These are phyloP conservation scores for Trichoderma oligosporum DNA, from an alignment of 2,329 filamentous ascomycete genomes.

Conservation along the genomic window DNA sequence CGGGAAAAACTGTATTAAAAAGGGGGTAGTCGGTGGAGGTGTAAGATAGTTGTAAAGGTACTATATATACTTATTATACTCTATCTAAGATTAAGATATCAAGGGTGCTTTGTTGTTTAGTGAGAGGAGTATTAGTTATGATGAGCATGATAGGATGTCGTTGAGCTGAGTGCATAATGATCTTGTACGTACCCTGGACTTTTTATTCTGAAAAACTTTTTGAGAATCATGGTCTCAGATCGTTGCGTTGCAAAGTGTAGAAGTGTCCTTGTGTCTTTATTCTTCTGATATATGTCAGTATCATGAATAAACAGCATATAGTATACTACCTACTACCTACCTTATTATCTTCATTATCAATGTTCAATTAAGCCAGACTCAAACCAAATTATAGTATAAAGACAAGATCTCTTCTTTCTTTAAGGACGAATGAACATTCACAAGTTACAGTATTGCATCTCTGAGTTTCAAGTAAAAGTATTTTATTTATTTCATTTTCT, in stretches of 20 bases:
- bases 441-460: background rate
- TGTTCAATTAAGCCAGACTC: too few species aligned
- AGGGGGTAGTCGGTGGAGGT: background rate
- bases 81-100: background rate
- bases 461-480: background rate
- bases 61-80: constrained; percentile 13
- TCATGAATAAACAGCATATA: too few species aligned
- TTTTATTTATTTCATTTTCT: constrained; percentile 1
- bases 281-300: too few species aligned
- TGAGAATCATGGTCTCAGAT: too few species aligned
- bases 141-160: background rate
- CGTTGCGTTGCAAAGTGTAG: too few species aligned
- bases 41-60: constrained; percentile 20
- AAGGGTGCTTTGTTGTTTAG: background rate
- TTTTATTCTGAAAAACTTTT: background rate
- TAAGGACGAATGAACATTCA: too few species aligned
- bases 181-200: background rate
- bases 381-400: too few species aligned
- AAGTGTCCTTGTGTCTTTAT: too few species aligned
- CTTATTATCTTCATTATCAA: too few species aligned
- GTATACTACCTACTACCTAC: too few species aligned
- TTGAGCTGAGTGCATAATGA: background rate
- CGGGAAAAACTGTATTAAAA: background rate
- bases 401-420: too few species aligned
- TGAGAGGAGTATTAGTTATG: background rate